Evolutionary conservation across 1,139 yeast genomes (phyloP), one percentile per base, ranked within the genome.

Genomic region (Protomyces macrosporus): DNA sequence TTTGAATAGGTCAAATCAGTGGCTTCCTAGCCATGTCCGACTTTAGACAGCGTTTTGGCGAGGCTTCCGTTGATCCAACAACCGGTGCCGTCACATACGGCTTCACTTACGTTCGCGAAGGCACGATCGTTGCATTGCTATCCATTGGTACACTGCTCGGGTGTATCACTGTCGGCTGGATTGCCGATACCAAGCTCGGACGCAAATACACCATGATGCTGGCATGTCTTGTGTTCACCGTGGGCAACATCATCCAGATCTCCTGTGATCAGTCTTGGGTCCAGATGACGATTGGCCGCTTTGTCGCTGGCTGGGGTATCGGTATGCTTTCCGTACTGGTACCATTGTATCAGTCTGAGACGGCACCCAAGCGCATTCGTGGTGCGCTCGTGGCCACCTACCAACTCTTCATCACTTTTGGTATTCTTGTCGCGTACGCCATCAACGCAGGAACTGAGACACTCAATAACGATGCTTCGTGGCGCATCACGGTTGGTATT

Each of bases 11-110:
- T 76, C 85, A 90, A 69, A 86, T 86, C 72, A 82, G 87, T 45
- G 95, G 95, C 71, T 85, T 87, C 70, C 81, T 87, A 72, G 85
- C 84, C 71, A 86, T 86, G 88, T 76, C 82, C 3, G 84, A 84
- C 70, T 90, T 85, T 73, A 77, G 75, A 62, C 71, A 74, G 48
- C 78, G 82, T 68, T 87, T 86, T 69, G 84, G 84, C 16, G 53
- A 50, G 52, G 30, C 48, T n/a, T n/a, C 48, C 10, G 32, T 16
- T 45, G 65, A 64, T 39, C 23, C 23, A 23, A 51, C 45, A 14
- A 66, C 69, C 32, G 69, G 63, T 6, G 64, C 66, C 32, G 72
- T 74, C 23, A 56, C 57, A 37, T 69, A 68, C 60, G 66, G 55
- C 37, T 56, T 62, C 39, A 30, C 45, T 35, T 52, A 62, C 37